Conservation (phyloP, 2,329 filamentous ascomycete species). For the Alternaria sp. region DNA sequence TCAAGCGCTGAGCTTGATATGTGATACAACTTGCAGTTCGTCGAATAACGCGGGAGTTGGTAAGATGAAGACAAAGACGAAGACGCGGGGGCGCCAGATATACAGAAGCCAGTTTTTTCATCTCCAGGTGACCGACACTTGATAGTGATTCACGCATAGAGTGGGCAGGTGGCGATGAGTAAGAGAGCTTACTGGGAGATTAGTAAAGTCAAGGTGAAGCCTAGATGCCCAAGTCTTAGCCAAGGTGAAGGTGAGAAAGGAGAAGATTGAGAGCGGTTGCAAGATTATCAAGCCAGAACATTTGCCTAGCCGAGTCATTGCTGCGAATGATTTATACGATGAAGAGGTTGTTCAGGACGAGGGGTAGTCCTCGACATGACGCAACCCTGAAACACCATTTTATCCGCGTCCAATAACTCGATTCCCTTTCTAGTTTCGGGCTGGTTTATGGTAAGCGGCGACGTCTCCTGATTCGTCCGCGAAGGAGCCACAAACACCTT, state of each 20-base stretch:
- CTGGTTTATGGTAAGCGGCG: too few species aligned
- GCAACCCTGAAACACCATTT: too few species aligned
- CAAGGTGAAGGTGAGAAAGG: neutral
- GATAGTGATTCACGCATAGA: neutral
- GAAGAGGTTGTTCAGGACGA: too few species aligned
- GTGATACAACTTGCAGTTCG: neutral
- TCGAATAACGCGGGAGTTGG: neutral
- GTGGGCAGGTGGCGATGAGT: neutral
- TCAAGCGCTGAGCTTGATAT: neutral
- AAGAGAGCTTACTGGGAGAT: neutral
- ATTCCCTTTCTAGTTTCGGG: too few species aligned
- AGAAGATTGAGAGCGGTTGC: neutral
- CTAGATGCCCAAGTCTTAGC: neutral
- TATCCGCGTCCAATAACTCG: too few species aligned
- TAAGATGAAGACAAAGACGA: neutral
- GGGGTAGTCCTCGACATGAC: too few species aligned
- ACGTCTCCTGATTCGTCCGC: too few species aligned
- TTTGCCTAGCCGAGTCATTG: neutral
- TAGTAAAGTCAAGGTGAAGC: neutral
- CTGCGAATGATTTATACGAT: neutral
- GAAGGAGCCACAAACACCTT: too few species aligned
- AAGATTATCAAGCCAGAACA: neutral
- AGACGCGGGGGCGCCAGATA: neutral
- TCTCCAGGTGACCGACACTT: neutral
- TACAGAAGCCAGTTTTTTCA: neutral